Evolutionary conservation across 306 rosid genomes (phyloP).

Genomic region (Malus sylvestris): DNA sequence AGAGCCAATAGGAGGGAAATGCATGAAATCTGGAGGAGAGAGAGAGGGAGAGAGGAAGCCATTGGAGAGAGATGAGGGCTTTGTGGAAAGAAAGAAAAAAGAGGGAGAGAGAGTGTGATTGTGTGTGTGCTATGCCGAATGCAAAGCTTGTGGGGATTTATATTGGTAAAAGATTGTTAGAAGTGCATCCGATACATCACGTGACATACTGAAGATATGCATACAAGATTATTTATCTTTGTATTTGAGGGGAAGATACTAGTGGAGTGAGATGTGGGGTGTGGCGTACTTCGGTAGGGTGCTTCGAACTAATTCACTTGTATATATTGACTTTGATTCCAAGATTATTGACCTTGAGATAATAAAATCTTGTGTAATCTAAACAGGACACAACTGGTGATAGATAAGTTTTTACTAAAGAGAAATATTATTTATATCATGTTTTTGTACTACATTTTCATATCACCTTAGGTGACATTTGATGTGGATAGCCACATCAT

Average conservation of each 20-base stretch:
- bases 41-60: slow-evolving; percentile 4
- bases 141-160: neutral
- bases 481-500: no score
- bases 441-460: no score
- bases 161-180: neutral
- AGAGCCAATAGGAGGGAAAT: slow-evolving; percentile 4
- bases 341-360: no score
- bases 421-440: no score
- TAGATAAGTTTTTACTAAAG: no score
- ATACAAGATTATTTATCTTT: neutral
- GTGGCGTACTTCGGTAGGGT: no score
- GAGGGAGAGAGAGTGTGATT: neutral
- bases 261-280: neutral
- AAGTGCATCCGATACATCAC: neutral
- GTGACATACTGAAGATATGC: neutral
- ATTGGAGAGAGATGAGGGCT: neutral
- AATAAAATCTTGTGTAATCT: no score
- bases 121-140: neutral
- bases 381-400: neutral
- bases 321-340: neutral
- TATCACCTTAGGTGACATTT: no score
- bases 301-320: no score
- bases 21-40: neutral
- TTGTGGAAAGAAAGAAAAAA: neutral
- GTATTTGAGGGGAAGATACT: neutral